phyloP scores from a whole-genome alignment of 108 stramenopile species.

The Cyclotella cryptica region DNA sequence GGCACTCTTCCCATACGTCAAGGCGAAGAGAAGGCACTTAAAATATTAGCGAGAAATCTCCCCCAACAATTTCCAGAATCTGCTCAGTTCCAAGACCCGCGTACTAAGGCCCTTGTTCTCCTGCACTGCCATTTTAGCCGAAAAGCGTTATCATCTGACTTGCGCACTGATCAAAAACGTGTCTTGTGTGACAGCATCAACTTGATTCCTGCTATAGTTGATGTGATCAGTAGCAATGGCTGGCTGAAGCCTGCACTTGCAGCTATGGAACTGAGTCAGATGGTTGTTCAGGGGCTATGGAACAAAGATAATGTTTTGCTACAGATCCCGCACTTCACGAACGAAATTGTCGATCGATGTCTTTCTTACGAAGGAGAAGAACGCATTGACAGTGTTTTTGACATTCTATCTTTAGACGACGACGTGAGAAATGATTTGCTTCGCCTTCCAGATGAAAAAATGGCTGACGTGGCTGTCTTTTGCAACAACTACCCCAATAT shows the following conservation, averaged over 20 bases:
- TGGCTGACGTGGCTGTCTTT: slow-evolving; percentile 97
- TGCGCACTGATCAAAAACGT: slow-evolving; percentile 81
- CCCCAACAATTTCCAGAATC: slow-evolving; percentile 81
- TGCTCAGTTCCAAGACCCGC: slow-evolving; percentile 75
- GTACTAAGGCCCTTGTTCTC: slow-evolving; percentile 93
- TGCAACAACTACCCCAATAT: slow-evolving; percentile 98
- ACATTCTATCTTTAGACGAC: slow-evolving; percentile 94
- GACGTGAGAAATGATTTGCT: slow-evolving; percentile 92
- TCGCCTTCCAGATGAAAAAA: slow-evolving; percentile 87
- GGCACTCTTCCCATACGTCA: slow-evolving; percentile 86
- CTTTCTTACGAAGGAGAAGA: slow-evolving; percentile 74
- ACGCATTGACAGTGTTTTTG: slow-evolving; percentile 89
- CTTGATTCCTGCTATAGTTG: slow-evolving; percentile 95
- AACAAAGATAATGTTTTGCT: slow-evolving; percentile 91
- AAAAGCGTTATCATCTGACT: slow-evolving; percentile 80
- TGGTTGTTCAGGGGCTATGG: slow-evolving; percentile 98
- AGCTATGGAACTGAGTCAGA: slow-evolving; percentile 99
- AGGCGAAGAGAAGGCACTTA: slow-evolving; percentile 92
- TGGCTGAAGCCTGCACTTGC: slow-evolving; percentile 98
- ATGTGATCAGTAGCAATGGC: slow-evolving; percentile 97
- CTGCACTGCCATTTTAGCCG: slow-evolving; percentile 93
- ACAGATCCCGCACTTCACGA: slow-evolving; percentile 97
- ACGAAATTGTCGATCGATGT: slow-evolving; percentile 87
- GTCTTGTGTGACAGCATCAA: slow-evolving; percentile 84
- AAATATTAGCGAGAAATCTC: slow-evolving; percentile 84